These are phyloP conservation scores for Alectoria sarmentosa DNA, from an alignment of 495 filamentous ascomycete genomes.

Conservation along the genomic window DNA sequence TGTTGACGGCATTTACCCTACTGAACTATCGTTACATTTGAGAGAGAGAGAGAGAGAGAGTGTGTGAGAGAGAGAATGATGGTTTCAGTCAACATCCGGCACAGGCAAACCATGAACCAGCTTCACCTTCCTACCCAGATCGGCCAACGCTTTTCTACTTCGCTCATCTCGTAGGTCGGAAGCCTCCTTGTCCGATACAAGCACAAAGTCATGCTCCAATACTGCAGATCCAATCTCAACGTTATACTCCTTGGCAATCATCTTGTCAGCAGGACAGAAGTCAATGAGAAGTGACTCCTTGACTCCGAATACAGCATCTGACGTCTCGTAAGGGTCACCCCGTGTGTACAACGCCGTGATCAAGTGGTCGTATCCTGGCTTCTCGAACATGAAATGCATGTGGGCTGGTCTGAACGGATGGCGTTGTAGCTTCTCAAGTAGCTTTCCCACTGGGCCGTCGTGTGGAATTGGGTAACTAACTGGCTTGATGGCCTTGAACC, in stretches of 20 bases:
- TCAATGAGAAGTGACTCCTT: conserved; percentile 78
- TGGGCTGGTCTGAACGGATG: conserved; percentile 82
- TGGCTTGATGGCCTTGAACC: conserved; percentile 82
- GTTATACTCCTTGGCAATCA: conserved; percentile 51
- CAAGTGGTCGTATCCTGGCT: conserved; percentile 74
- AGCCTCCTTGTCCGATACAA: conserved; percentile 65
- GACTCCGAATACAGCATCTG: conserved; percentile 89
- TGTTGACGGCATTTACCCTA: neutral
- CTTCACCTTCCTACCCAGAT: conserved; percentile 65
- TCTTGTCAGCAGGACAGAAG: conserved; percentile 54
- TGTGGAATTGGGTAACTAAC: conserved; percentile 86
- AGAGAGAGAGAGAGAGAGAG: too few species aligned
- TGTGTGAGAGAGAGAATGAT: neutral
- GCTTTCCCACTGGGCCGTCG: conserved; percentile 80
- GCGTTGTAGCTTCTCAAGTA: conserved; percentile 61
- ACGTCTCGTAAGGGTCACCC: conserved; percentile 81
- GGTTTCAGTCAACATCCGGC: conserved; percentile 54
- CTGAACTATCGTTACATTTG: neutral
- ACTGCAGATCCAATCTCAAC: conserved; percentile 47
- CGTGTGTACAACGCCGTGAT: conserved; percentile 86
- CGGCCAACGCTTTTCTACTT: conserved; percentile 62
- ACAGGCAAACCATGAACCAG: conserved; percentile 78
- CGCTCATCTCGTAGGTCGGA: conserved; percentile 59
- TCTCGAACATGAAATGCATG: conserved; percentile 95
- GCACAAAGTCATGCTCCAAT: conserved; percentile 67